Evolutionary conservation across 768 basidiomycete genomes (phyloP).

Genomic region (Pleurotus eryngii): DNA sequence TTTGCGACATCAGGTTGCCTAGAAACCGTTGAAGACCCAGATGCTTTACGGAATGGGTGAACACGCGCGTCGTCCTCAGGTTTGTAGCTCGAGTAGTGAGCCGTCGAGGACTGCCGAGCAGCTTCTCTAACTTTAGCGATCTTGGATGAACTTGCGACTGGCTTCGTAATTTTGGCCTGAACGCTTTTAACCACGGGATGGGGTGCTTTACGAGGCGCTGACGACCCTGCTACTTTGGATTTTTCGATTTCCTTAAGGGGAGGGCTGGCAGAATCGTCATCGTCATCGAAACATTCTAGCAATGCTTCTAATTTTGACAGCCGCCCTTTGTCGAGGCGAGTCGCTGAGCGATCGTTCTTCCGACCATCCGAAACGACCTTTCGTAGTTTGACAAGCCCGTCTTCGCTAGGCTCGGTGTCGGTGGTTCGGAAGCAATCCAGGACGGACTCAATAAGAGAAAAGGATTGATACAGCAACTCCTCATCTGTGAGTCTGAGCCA

Average conservation of each 20-base stretch:
- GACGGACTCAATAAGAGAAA: constrained; percentile 75
- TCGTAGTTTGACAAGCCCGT: constrained; percentile 61
- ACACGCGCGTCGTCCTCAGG: constrained; percentile 31
- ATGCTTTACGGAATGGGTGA: constrained; percentile 40
- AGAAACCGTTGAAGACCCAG: constrained; percentile 14
- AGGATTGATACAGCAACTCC: constrained; percentile 88
- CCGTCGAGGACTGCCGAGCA: constrained; percentile 10
- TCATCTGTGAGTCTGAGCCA: constrained; percentile 94
- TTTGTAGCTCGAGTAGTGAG: constrained; percentile 27
- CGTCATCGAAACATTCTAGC: constrained; percentile 59
- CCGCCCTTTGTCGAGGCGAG: constrained; percentile 54
- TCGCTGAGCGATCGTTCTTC: constrained; percentile 45
- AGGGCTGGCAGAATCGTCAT: constrained; percentile 48
- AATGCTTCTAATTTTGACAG: constrained; percentile 65
- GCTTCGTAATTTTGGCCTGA: neutral
- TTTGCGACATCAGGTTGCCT: constrained; percentile 16
- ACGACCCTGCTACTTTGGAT: neutral
- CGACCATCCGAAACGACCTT: constrained; percentile 62
- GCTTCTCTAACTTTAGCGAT: neutral
- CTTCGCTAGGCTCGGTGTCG: constrained; percentile 49
- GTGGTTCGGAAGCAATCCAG: constrained; percentile 73
- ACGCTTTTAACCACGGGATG: neutral
- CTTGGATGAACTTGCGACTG: neutral
- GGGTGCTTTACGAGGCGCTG: neutral
- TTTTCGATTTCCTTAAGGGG: constrained; percentile 5